A percentile compares a stretch with the other conserved stretches of the same genome.
Conservation (phyloP, 2,329 filamentous ascomycete genomes). For the Penicillium italicum region DNA sequence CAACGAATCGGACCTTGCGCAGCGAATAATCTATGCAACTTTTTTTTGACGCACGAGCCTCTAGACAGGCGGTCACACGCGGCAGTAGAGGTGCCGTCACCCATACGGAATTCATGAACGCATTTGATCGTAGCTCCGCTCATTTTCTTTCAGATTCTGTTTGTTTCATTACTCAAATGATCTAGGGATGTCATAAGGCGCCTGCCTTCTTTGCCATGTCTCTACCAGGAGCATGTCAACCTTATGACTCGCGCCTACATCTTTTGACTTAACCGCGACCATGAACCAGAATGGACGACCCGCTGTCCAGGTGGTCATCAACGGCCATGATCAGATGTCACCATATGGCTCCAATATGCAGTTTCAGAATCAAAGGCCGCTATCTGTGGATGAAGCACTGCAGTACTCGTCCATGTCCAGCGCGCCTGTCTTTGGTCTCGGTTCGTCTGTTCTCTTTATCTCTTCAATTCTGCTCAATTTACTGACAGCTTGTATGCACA, state of each 20-base stretch:
- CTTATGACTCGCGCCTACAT: conserved; percentile 23
- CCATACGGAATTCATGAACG: conserved; percentile 18
- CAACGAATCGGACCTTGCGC: neutral
- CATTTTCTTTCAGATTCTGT: conserved; percentile 1
- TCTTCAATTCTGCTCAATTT: conserved; percentile 14
- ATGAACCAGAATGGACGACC: conserved; percentile 43
- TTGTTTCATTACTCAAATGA: conserved; percentile 7
- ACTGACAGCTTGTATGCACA: conserved; percentile 24
- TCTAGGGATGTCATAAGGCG: conserved; percentile 21
- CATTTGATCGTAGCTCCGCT: conserved; percentile 14
- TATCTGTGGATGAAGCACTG: conserved; percentile 48
- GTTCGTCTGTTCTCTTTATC: conserved; percentile 26
- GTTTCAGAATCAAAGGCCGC: conserved; percentile 32
- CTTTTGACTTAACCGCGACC: conserved; percentile 24
- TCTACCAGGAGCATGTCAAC: conserved; percentile 29
- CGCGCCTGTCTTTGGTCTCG: conserved; percentile 45
- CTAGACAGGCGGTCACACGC: conserved; percentile 16
- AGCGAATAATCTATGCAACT: conserved; percentile 7
- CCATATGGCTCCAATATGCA: conserved; percentile 26
- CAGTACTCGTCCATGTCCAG: conserved; percentile 51
- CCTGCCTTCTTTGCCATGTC: conserved; percentile 29
- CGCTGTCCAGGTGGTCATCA: conserved; percentile 44
- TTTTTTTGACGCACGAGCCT: conserved; percentile 26
- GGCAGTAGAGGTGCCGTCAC: conserved; percentile 17
- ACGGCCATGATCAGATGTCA: conserved; percentile 31